Evolutionary conservation across 78 protist species (phyloP).

Genomic region (Chrysochromulina parva): DNA sequence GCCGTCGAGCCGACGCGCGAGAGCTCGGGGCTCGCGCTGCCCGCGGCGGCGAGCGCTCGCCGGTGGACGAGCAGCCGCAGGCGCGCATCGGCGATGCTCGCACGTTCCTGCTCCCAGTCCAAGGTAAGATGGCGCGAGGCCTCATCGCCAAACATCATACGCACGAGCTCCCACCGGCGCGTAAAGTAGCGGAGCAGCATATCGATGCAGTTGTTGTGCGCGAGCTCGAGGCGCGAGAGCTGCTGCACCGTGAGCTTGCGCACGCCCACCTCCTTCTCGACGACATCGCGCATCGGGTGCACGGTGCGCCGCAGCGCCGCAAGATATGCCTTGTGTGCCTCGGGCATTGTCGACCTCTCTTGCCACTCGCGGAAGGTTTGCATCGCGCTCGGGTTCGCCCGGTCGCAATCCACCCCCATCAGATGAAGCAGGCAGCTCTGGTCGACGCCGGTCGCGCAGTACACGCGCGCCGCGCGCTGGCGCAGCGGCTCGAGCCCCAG

Average conservation of each 20-base stretch:
- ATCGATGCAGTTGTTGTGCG: conserved; percentile 12
- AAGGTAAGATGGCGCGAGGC: not conserved
- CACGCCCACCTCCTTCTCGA: not conserved
- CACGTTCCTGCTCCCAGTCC: not conserved
- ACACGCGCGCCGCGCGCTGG: not conserved
- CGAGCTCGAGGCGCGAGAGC: conserved; percentile 14
- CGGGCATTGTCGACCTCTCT: not conserved
- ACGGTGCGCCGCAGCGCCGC: not conserved
- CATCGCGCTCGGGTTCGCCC: not conserved
- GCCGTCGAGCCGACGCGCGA: too few relatives aligned
- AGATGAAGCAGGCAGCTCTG: not conserved
- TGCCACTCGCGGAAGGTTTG: not conserved
- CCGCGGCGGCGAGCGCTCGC: not conserved
- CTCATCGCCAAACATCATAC: not conserved
- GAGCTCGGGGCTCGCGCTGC: too few relatives aligned
- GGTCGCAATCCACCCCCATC: not conserved
- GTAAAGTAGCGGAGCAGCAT: conserved; percentile 6
- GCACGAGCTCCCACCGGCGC: not conserved
- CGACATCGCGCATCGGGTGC: not conserved
- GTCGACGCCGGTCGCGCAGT: conserved; percentile 21
- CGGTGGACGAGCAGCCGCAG: not conserved
- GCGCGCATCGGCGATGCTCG: not conserved
- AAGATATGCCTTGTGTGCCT: not conserved
- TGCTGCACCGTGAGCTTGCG: not conserved
- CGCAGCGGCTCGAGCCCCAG: too few relatives aligned